Evolutionary conservation across 495 filamentous ascomycete genomes (phyloP), one percentile per base, ranked within the genome.

Genomic region (Mytilinidion resinicola): DNA sequence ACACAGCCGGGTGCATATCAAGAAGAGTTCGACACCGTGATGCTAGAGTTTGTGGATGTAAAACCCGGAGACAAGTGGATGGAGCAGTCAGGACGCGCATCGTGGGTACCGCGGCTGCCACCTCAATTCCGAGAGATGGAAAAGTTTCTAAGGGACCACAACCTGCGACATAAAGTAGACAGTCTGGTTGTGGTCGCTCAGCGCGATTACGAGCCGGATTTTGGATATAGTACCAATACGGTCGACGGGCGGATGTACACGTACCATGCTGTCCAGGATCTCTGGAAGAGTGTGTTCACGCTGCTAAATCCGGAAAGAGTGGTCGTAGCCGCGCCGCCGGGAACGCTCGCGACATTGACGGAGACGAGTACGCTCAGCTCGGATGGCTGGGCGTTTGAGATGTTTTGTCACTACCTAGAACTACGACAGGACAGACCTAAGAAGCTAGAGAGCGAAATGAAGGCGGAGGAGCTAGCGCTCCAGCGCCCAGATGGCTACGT

Each of bases 361-460:
- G 63, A 62, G 20, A 50, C 56, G 8, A 43, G 43, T 21, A 62
- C 59, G 55, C 41, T 60, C 1, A 60, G 60, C 25, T 55, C 59
- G 15, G 63, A 66, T 60, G 48, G 34, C 15, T 66, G 63, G 63
- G 63, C 63, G 15, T 66, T 66, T 38, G 57, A 66, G 8, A 66
- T 62, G 63, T 60, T 59, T 17, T 56, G 62, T 53, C 63, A 66
- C 38, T 66, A 66, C 33, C 38, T 66, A 20, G 63, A 66, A 42
- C 59, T 65, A 10, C n/a, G 54, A 7, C 56, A 62, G 38, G 0
- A 19, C 10, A 34, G 49, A 14, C 14, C 42, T n/a, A 17, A 15
- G 33, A 38, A 21, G 12, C 9, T 6, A n/a, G 4, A 39, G 49
- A 2, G 35, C 25, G 25, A 30, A 30, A 3, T 2, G 25, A 15